Conservation (phyloP, 108 stramenopile genomes). For the Seminavis robusta region DNA sequence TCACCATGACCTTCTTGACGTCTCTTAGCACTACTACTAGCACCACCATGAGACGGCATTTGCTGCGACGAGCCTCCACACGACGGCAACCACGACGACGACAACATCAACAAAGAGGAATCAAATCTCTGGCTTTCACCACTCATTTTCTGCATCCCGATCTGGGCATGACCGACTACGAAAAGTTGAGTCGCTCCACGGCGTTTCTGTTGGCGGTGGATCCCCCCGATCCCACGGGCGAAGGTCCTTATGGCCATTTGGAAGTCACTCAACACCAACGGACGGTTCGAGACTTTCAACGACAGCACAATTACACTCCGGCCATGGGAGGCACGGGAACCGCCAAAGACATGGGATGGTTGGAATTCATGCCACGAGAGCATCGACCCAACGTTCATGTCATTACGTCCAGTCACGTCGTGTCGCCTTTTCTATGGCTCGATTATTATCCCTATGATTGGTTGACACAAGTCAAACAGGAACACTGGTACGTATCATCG, state of each 20-base stretch:
- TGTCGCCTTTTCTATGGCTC: conserved; percentile 79
- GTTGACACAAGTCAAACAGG: conserved; percentile 55
- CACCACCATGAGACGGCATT: too few species aligned
- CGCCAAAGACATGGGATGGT: conserved; percentile 66
- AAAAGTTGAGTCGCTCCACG: conserved; percentile 75
- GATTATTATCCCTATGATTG: conserved; percentile 85
- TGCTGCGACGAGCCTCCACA: too few species aligned
- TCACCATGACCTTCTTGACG: too few species aligned
- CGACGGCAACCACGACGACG: conserved; percentile 6
- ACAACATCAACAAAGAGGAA: not conserved
- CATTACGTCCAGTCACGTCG: conserved; percentile 73
- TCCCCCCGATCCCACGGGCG: conserved; percentile 22
- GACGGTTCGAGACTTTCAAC: conserved; percentile 31
- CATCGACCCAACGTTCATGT: conserved; percentile 73
- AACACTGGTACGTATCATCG: conserved; percentile 75
- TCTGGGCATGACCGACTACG: conserved; percentile 83
- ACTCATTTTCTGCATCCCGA: conserved; percentile 81
- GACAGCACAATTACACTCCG: conserved; percentile 55
- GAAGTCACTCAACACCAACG: conserved; percentile 43
- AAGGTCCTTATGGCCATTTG: conserved; percentile 36
- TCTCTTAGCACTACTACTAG: too few species aligned
- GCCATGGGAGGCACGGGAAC: conserved; percentile 50
- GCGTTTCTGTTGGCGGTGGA: conserved; percentile 78
- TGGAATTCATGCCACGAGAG: conserved; percentile 73
- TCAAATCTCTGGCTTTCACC: conserved; percentile 71